Conservation (phyloP, 352 stramenopile genomes). For the Halophytophthora batemanensis region DNA sequence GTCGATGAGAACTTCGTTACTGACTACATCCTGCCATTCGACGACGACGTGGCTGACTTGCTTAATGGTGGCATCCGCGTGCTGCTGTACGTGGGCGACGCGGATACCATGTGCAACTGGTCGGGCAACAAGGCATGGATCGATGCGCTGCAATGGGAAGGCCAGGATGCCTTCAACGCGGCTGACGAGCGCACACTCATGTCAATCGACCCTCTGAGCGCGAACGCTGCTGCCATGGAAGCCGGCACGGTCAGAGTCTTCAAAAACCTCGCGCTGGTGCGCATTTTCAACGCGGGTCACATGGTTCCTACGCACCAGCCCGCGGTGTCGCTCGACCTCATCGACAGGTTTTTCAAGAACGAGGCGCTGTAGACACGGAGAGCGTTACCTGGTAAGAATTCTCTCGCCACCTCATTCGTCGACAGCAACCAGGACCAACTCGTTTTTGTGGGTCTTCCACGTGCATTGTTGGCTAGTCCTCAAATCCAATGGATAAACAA, state of each 20-base stretch:
- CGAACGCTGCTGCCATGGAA: slow-evolving; percentile 5
- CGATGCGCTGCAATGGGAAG: slow-evolving; percentile 86
- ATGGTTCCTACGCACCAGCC: slow-evolving; percentile 57
- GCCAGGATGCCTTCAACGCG: slow-evolving; percentile 74
- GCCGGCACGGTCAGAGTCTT: slow-evolving; percentile 32
- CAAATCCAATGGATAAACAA: too few relatives aligned
- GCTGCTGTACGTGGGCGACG: slow-evolving; percentile 94
- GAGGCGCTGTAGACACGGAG: slow-evolving; percentile 1
- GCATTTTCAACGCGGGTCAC: slow-evolving; percentile 53
- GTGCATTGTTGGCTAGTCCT: too few relatives aligned
- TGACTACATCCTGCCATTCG: slow-evolving; percentile 76
- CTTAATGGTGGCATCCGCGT: slow-evolving; percentile 63
- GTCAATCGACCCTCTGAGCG: slow-evolving; percentile 16
- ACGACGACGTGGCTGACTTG: slow-evolving; percentile 77
- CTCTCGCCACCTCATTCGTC: too few relatives aligned
- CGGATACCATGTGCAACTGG: slow-evolving; percentile 96
- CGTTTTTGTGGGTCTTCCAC: too few relatives aligned
- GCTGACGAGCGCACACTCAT: slow-evolving; percentile 31
- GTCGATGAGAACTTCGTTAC: slow-evolving; percentile 87
- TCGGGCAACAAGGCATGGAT: slow-evolving; percentile 94
- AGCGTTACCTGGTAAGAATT: not conserved
- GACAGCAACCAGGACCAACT: not conserved
- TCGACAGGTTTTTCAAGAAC: slow-evolving; percentile 59
- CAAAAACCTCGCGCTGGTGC: slow-evolving; percentile 42
- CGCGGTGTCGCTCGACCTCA: slow-evolving; percentile 39